Conservation (phyloP, 208 protist genomes). For the Phytomonas sp. region DNA sequence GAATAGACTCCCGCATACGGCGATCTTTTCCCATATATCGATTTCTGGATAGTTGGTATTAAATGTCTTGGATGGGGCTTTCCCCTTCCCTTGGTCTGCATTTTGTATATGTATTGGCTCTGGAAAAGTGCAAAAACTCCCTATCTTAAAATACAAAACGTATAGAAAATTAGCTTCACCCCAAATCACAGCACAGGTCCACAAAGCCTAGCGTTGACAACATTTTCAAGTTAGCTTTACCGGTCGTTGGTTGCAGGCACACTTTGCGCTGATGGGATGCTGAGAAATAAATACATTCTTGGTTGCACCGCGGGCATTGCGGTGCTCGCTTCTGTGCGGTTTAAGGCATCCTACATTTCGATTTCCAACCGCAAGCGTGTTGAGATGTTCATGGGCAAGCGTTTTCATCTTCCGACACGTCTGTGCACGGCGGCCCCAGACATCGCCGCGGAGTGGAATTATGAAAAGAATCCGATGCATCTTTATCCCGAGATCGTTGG, state of each 20-base stretch:
- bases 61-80: neutral
- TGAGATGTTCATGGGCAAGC: constrained; percentile 78
- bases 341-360: constrained; percentile 33
- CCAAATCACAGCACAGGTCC: neutral
- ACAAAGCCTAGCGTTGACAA: neutral
- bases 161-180: neutral
- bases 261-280: neutral
- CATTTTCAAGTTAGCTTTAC: neutral
- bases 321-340: constrained; percentile 3
- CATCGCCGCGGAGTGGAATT: constrained; percentile 85
- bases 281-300: neutral
- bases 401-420: constrained; percentile 77
- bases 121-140: neutral
- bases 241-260: no score
- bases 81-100: neutral
- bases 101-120: neutral
- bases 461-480: constrained; percentile 72
- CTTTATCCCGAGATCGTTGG: constrained; percentile 82
- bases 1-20: neutral
- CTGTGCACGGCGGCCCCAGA: constrained; percentile 77
- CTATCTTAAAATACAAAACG: neutral
- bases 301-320: neutral
- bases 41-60: neutral
- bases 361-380: constrained; percentile 81
- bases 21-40: neutral